Evolutionary conservation across 495 filamentous ascomycete genomes (phyloP).

Genomic region (Neurospora sp.): DNA sequence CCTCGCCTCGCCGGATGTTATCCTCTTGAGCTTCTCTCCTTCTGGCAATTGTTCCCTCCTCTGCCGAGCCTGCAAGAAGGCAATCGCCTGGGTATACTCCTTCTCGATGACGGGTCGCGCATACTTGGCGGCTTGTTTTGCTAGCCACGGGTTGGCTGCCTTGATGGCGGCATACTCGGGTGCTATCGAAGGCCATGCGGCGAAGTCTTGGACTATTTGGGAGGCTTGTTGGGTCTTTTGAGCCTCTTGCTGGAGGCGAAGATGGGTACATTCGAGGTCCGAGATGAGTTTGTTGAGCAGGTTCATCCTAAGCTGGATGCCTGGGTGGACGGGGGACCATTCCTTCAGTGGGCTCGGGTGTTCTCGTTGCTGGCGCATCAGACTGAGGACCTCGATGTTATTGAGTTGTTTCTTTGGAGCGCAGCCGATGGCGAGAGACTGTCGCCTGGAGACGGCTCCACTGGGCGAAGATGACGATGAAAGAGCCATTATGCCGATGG

Average conservation of each 20-base stretch:
- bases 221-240: not conserved
- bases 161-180: not conserved
- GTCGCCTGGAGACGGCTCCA: not conserved
- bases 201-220: not conserved
- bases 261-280: not conserved
- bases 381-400: not conserved
- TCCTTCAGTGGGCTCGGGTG: not conserved
- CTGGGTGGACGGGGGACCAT: not conserved
- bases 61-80: not conserved
- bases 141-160: not conserved
- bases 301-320: not conserved
- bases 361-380: not conserved
- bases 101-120: not conserved
- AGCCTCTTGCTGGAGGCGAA: not conserved
- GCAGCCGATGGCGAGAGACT: not conserved
- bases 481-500: not conserved
- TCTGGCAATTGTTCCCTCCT: not conserved
- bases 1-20: not conserved
- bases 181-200: not conserved
- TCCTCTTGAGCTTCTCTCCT: not conserved
- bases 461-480: not conserved
- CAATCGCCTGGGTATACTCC: not conserved
- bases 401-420: not conserved
- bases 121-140: not conserved
- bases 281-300: not conserved